Conservation (phyloP, 73 alveolate species). For the Paramecium pentaurelia region DNA sequence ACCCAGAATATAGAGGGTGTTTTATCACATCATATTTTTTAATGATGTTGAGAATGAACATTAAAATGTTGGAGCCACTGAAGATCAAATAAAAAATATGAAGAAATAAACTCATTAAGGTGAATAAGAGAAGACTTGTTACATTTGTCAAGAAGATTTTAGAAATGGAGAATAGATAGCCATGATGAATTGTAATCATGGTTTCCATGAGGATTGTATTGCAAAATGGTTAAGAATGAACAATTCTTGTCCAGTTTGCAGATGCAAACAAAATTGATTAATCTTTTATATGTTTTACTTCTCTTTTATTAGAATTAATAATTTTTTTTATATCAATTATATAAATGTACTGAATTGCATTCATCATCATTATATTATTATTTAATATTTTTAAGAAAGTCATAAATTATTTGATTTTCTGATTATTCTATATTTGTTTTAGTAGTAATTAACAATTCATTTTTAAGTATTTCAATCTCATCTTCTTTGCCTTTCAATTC, state of each 20-base stretch:
- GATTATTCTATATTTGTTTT: not conserved
- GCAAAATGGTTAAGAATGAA: slow-evolving; percentile 91
- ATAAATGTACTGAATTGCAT: not conserved
- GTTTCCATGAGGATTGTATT: slow-evolving; percentile 77
- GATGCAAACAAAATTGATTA: slow-evolving; percentile 59
- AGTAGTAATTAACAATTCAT: not conserved
- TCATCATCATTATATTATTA: not conserved
- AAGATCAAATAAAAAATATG: not conserved
- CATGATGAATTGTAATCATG: slow-evolving; percentile 81
- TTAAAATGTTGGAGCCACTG: slow-evolving; percentile 19
- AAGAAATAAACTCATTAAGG: slow-evolving; percentile 62
- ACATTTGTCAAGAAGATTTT: slow-evolving; percentile 85
- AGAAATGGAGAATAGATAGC: slow-evolving; percentile 67
- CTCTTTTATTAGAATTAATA: not conserved
- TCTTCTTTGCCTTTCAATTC: not conserved
- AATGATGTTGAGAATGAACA: not conserved
- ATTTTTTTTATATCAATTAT: not conserved
- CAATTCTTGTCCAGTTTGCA: slow-evolving; percentile 95
- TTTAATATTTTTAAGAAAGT: not conserved
- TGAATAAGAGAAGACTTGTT: slow-evolving; percentile 70
- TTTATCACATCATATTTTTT: not conserved
- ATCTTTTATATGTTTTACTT: not conserved
- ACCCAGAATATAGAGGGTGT: not conserved
- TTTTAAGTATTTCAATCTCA: not conserved
- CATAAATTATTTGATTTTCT: not conserved